Base-by-base conservation (phyloP, 345 rosid genomes). In the Kandelia obovata region DNA sequence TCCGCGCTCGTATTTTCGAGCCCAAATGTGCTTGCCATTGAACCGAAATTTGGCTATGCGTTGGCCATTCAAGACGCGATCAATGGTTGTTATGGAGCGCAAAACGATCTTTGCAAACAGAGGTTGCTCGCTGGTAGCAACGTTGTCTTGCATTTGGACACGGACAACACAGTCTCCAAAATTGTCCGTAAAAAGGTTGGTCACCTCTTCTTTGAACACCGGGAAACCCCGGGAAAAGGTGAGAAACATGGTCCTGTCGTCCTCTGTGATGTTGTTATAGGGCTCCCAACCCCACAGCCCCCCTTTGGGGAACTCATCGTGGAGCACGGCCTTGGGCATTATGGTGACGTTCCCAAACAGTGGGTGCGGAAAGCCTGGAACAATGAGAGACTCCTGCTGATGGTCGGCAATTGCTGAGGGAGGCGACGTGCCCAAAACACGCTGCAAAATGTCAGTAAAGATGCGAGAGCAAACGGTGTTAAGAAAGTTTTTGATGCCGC, bases 1-100 rank as follows among this genome's bases (percentile, higher is more conserved):
- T 1, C 85, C 53, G 1, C 86, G 81, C 4, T 82, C 88, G 51
- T 84, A 84, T 65, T 84, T 84, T 13, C 88, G 70, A 47, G 88
- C 84, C 85, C 86, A 84, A 1, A 84, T 78, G 62, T 84, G 88
- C 47, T 84, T 84, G 2, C 86, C 83, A 27, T 84, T 80, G 73
- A 82, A 70, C 58, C 83, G 75, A 32, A 78, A 84, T 71, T 82
- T 84, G 4, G 88, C 84, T 3, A 82, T 70, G 60, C 67, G 73
- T 37, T 52, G 58, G 1, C 81, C 86, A 8, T 53, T 55, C 53
- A 84, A 66, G 32, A 84, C 60, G 13, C 61, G 68, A 74, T 84
- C 88, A 28, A 82, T 81, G 20, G 53, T 65, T 9, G 52, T 7
- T 35, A 80, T 56, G 2, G 83, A 73, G 8, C 28, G 62, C 57